These are phyloP conservation scores for Bipolaris cookei DNA, from an alignment of 2,329 filamentous ascomycete species.

Conservation along the genomic window DNA sequence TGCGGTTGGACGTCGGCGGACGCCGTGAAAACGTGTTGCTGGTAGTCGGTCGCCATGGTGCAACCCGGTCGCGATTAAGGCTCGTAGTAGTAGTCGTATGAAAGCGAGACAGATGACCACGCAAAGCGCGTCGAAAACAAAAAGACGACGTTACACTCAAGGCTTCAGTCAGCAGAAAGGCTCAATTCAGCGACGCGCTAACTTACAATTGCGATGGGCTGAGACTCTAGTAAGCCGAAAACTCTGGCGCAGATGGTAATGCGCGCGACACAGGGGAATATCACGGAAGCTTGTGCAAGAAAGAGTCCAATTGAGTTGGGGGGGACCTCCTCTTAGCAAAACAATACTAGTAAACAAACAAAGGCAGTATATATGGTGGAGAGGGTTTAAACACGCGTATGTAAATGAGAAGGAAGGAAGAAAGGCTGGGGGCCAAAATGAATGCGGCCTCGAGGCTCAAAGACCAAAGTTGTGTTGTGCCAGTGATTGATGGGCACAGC, in stretches of 20 bases:
- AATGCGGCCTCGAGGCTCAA: conserved; percentile 4
- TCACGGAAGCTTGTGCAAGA: conserved; percentile 6
- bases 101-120: neutral
- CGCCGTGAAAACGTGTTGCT: neutral
- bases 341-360: no score
- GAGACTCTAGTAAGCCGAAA: conserved; percentile 11
- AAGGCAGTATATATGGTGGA: neutral
- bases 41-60: conserved; percentile 9
- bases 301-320: neutral
- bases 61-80: conserved; percentile 3
- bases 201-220: conserved; percentile 26
- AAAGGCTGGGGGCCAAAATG: conserved; percentile 11
- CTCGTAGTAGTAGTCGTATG: neutral
- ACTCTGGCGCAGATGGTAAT: conserved; percentile 10
- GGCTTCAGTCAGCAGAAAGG: conserved; percentile 19
- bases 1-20: conserved; percentile 18
- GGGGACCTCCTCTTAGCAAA: no score
- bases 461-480: conserved; percentile 23
- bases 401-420: conserved; percentile 4
- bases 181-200: conserved; percentile 6
- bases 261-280: conserved; percentile 4
- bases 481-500: conserved; percentile 20
- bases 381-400: neutral
- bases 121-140: conserved; percentile 4
- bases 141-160: conserved; percentile 3